Percentiles rank a stretch among this genome's conserved stretches.
phyloP scores from a whole-genome alignment of 139 green algal species.

The Cymbomonas tetramitiformis region DNA sequence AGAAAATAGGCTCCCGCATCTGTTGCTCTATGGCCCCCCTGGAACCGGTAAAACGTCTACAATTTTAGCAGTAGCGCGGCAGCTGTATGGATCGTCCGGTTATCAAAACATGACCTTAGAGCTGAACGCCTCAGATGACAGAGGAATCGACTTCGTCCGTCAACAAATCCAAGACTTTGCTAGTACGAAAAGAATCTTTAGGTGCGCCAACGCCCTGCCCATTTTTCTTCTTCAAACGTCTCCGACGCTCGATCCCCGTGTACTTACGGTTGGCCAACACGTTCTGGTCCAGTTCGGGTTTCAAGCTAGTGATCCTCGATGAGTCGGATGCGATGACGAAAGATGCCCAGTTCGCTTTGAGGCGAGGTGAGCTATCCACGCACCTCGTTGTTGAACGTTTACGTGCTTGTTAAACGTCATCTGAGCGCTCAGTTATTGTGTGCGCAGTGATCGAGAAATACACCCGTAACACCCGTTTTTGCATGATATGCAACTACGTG shows the following conservation, averaged over 20 bases:
- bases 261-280: slow-evolving; percentile 11
- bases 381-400: not conserved
- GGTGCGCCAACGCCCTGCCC: no score
- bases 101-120: slow-evolving; percentile 78
- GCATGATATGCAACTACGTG: slow-evolving; percentile 98
- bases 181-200: slow-evolving; percentile 56
- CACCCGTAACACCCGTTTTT: slow-evolving; percentile 86
- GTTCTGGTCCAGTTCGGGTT: slow-evolving; percentile 11
- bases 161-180: slow-evolving; percentile 96
- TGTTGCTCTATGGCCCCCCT: slow-evolving; percentile 92
- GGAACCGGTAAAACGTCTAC: slow-evolving; percentile 96
- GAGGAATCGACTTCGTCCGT: slow-evolving; percentile 83
- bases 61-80: slow-evolving; percentile 74
- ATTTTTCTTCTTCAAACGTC: no score
- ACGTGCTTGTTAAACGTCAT: not conserved
- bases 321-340: slow-evolving; percentile 97
- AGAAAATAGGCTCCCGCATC: slow-evolving; percentile 76
- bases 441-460: slow-evolving; percentile 99
- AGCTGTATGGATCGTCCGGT: slow-evolving; percentile 76
- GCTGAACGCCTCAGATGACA: slow-evolving; percentile 85
- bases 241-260: slow-evolving; percentile 82
- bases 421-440: slow-evolving; percentile 35
- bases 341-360: slow-evolving; percentile 86
- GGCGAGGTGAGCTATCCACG: slow-evolving; percentile 53
- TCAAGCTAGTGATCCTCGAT: slow-evolving; percentile 88